phyloP scores from a whole-genome alignment of 345 rosid genomes.

The Populus ilicifolia region DNA sequence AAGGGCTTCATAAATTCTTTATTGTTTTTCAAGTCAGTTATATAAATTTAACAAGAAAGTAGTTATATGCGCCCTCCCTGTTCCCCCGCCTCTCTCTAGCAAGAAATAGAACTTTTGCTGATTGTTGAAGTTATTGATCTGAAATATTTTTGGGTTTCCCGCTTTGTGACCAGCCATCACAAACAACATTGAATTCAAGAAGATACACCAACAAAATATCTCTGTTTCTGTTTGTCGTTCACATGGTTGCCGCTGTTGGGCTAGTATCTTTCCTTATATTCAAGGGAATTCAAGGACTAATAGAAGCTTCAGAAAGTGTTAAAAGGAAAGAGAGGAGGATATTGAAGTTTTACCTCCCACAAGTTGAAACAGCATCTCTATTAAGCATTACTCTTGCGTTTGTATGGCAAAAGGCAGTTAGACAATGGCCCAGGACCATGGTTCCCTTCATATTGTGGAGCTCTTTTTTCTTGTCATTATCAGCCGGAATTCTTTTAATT shows the following conservation, averaged over 20 bases:
- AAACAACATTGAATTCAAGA: slow-evolving; percentile 67
- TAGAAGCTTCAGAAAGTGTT: slow-evolving; percentile 44
- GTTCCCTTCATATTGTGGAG: slow-evolving; percentile 86
- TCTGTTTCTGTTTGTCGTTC: slow-evolving; percentile 64
- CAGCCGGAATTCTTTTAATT: slow-evolving; percentile 85
- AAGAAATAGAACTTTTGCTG: not conserved
- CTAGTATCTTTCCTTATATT: slow-evolving; percentile 76
- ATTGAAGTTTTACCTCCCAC: slow-evolving; percentile 61
- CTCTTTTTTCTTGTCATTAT: slow-evolving; percentile 56
- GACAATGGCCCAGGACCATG: slow-evolving; percentile 78
- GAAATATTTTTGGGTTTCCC: not conserved
- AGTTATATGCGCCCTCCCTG: not conserved
- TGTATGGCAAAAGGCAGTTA: slow-evolving; percentile 75
- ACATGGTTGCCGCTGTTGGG: slow-evolving; percentile 57
- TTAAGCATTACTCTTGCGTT: slow-evolving; percentile 82
- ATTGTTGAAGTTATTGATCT: slow-evolving; percentile 8
- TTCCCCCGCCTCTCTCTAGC: not conserved
- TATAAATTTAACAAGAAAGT: not conserved
- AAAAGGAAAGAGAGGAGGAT: slow-evolving; percentile 58
- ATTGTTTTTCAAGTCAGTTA: not conserved
- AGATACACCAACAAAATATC: slow-evolving; percentile 74
- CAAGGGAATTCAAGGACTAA: slow-evolving; percentile 79
- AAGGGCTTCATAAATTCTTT: slow-evolving; percentile 13
- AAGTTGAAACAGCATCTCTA: slow-evolving; percentile 80
- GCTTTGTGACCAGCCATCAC: slow-evolving; percentile 40